Evolutionary conservation across 1,284 basidiomycete species (phyloP).

Genomic region (Pholiota adiposa): DNA sequence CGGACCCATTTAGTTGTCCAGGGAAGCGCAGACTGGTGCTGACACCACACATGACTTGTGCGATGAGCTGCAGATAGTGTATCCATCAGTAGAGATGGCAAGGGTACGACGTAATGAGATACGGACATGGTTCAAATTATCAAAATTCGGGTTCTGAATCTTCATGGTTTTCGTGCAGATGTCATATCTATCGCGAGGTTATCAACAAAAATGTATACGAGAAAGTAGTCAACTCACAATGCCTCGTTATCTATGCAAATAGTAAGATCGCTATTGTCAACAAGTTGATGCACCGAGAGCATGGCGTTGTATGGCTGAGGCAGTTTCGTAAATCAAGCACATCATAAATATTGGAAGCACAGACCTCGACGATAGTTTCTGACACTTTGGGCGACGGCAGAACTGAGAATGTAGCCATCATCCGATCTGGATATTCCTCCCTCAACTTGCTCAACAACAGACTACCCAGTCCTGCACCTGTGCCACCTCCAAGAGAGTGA

Average conservation of each 20-base stretch:
- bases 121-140: slow-evolving; percentile 79
- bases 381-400: slow-evolving; percentile 92
- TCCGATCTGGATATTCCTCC: slow-evolving; percentile 92
- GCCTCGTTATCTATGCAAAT: slow-evolving; percentile 96
- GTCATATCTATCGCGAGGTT: slow-evolving; percentile 63
- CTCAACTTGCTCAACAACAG: slow-evolving; percentile 84
- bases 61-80: slow-evolving; percentile 57
- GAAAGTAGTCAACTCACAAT: slow-evolving; percentile 50
- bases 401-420: slow-evolving; percentile 93
- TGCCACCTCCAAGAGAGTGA: slow-evolving; percentile 94
- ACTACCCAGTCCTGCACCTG: slow-evolving; percentile 86
- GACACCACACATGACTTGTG: slow-evolving; percentile 89
- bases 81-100: not conserved
- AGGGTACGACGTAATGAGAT: slow-evolving; percentile 15
- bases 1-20: slow-evolving; percentile 88
- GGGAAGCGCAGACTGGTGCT: slow-evolving; percentile 93
- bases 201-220: slow-evolving; percentile 1
- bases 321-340: slow-evolving; percentile 7
- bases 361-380: slow-evolving; percentile 91
- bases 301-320: slow-evolving; percentile 86
- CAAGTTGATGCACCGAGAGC: slow-evolving; percentile 89
- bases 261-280: slow-evolving; percentile 90
- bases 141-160: slow-evolving; percentile 72
- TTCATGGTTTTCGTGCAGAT: slow-evolving; percentile 82
- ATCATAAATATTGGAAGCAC: slow-evolving; percentile 10